Evolutionary conservation across 2,329 filamentous ascomycete genomes (phyloP), one percentile per base, ranked within the genome.

Genomic region (Esteya vermicola): DNA sequence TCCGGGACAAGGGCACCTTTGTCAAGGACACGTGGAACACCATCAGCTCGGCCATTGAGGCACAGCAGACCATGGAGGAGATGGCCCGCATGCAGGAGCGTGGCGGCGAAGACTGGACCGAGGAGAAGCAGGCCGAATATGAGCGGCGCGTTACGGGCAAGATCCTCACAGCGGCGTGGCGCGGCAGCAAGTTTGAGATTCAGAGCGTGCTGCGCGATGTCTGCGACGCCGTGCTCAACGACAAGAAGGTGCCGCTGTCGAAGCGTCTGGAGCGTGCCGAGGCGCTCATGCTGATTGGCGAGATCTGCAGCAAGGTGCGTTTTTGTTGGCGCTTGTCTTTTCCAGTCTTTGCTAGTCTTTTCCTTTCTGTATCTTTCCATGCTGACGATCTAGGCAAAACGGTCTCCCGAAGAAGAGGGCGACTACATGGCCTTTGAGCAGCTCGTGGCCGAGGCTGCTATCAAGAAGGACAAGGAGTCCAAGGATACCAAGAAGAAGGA

Each of bases 1-100:
- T 98, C 51, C 93, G 91, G 65, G 91, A 98, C 60, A 96, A 96
- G 75, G 89, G 89, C 45, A 91, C 81, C 3, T 72, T 96, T 46
- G 86, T 93, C 52, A 96, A 96, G 69, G 91, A 98, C 55, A 96
- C 91, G 1, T 98, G 91, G 91, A 89, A 84, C 55, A 98, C 91
- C 23, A 95, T 98, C 56, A 86, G 79, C 47, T 93, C 85, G 38
- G 91, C 91, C 30, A 93, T 98, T 48, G 88, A 95, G 55, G 91
- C 91, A 21, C 91, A 98, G 65, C 81, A 94, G 67, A 94, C 88
- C 44, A 94, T 98, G 77, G 89, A 98, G 65, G 89, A 95, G 60
- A 96, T 98, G 91, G 88, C 86, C 40, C 86, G 89, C 58, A 70
- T 89, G 61, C 91, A 98, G 64, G 84, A 95, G 66, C 79, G 80